A percentile compares a stretch with the other conserved stretches of the same genome.
These are phyloP conservation scores for Vaccinium myrtillus DNA, from an alignment of 148 eudicot species.

Conservation along the genomic window DNA sequence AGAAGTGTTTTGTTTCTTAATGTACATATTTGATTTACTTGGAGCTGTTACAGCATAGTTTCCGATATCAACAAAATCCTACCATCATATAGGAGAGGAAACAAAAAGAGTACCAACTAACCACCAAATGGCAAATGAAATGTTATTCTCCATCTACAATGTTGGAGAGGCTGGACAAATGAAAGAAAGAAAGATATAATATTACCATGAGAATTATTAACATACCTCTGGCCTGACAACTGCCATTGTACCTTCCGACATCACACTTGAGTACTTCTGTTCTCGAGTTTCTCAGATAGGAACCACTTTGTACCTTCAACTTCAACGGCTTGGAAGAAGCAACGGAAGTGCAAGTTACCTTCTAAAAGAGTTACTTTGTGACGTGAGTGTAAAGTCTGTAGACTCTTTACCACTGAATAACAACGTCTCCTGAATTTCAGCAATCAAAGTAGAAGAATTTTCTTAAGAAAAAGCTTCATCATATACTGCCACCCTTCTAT, in stretches of 20 bases:
- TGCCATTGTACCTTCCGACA: constrained; percentile 56
- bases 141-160: not conserved
- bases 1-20: not conserved
- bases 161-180: not conserved
- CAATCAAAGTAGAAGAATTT: constrained; percentile 11
- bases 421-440: not conserved
- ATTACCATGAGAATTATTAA: not conserved
- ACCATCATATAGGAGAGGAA: not conserved
- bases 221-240: constrained; percentile 67
- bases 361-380: constrained; percentile 8
- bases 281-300: not conserved
- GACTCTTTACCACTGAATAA: not conserved
- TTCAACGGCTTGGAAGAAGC: constrained; percentile 5
- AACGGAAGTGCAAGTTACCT: constrained; percentile 8
- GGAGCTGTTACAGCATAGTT: not conserved
- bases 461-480: not conserved
- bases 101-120: not conserved
- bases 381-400: not conserved
- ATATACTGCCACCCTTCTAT: not conserved
- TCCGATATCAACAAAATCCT: not conserved
- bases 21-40: not conserved
- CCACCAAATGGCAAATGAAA: not conserved
- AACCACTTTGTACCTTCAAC: no score
- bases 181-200: no score
- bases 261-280: constrained; percentile 13